Evolutionary conservation across 106 monocot species (phyloP).

Genomic region (Platanthera guangdongensis): DNA sequence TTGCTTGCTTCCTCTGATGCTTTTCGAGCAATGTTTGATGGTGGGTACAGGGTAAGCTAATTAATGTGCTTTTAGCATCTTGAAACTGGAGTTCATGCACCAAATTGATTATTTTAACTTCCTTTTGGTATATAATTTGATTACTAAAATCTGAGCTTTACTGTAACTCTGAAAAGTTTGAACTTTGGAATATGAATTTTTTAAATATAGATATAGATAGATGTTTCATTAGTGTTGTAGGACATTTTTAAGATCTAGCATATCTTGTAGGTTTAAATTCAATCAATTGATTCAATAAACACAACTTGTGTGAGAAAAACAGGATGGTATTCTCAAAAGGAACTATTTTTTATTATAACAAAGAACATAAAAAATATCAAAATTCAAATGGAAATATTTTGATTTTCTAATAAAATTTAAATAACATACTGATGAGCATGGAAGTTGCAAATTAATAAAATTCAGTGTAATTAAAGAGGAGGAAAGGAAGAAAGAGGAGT

Average conservation of each 20-base stretch:
- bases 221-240: not conserved
- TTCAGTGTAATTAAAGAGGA: not conserved
- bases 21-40: slow-evolving; percentile 99
- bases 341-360: not conserved
- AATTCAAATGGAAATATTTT: not conserved
- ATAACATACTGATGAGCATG: not conserved
- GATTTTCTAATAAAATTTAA: not conserved
- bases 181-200: not conserved
- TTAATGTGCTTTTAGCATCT: not conserved
- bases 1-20: slow-evolving; percentile 97
- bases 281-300: not conserved
- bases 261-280: not conserved
- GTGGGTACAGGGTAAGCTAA: slow-evolving; percentile 83
- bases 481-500: not conserved
- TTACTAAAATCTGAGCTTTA: not conserved
- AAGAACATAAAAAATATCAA: not conserved
- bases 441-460: not conserved
- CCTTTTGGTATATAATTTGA: not conserved
- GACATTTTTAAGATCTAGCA: not conserved
- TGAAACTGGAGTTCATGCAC: not conserved
- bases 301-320: not conserved
- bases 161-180: not conserved
- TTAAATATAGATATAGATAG: too few species aligned
- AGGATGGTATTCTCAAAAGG: not conserved
- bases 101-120: not conserved